Percentiles rank a stretch among this genome's conserved stretches.
phyloP scores from a whole-genome alignment of 139 green algal genomes.

The Coelastrella sp. region DNA sequence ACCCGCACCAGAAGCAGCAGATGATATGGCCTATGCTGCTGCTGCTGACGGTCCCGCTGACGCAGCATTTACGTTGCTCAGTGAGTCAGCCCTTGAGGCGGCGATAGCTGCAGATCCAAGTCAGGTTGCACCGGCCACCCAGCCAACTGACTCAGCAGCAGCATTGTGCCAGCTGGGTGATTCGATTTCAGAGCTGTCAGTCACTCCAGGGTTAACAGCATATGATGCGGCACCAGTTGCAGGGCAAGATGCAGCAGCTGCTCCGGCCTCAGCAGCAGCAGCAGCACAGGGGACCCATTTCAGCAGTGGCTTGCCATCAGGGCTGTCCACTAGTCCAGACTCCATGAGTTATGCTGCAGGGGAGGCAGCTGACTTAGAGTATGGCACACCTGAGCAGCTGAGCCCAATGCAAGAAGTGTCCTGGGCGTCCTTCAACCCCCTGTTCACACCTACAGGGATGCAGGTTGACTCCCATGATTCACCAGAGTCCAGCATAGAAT shows the following conservation, averaged over 20 bases:
- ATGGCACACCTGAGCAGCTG: background rate
- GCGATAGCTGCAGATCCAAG: too few relatives aligned
- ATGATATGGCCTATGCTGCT: background rate
- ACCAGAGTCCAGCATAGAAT: too few relatives aligned
- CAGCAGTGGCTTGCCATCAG: too few relatives aligned
- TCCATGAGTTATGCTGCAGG: background rate
- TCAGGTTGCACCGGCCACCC: too few relatives aligned
- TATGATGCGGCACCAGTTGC: too few relatives aligned
- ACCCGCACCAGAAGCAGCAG: background rate
- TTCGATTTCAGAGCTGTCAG: too few relatives aligned
- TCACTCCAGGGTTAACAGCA: too few relatives aligned
- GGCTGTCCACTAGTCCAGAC: too few relatives aligned
- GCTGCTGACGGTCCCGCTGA: background rate
- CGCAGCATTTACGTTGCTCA: background rate
- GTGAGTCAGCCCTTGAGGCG: background rate
- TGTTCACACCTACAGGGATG: slow-evolving; percentile 25
- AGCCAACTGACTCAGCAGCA: too few relatives aligned
- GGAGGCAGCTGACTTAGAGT: background rate
- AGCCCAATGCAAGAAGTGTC: background rate
- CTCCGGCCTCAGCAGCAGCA: background rate
- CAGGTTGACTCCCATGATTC: background rate
- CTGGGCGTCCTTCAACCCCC: slow-evolving; percentile 27
- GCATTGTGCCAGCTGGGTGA: too few relatives aligned
- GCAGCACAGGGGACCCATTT: too few relatives aligned
- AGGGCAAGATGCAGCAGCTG: too few relatives aligned